Base-by-base conservation (phyloP, 371 early-diverging fungal genomes). In the Rhizopus microsporus region DNA sequence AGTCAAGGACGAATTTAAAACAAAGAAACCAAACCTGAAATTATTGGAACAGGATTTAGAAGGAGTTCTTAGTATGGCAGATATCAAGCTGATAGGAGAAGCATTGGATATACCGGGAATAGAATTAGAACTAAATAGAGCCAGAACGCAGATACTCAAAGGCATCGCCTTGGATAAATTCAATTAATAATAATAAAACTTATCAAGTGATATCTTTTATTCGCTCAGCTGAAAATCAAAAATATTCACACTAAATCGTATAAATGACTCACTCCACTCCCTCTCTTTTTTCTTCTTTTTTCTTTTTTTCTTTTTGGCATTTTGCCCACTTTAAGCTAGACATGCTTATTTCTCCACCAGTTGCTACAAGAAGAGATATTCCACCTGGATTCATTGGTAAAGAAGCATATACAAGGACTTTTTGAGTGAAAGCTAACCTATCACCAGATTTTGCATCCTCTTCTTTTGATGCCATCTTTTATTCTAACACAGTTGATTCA, bases 351-450 rank as follows among this genome's bases (percentile, higher is more conserved):
- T 53, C 68, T 15, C 69, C 70, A 40, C 52, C 57, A 12, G 38
- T 72, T 45, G 15, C 44, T 6, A 57, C 57, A 17, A 63, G 51
- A 58, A 49, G 54, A 8, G 15, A 54, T 38, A 72, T 77, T 7
- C 72, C 78, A 12, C 78, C 78, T 6, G 74, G 74, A 7, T 77
- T 77, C 30, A 77, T 77, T 47, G 74, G 78, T 74, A 72, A 65
- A 29, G 43, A 5, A 8, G 45, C 29, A 31, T 33, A 44, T 34
- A 47, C 10, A 16, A 5, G 1, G 33, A 49, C n/a, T 32, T 32
- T 38, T 10, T 12, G 30, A 29, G 9, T 35, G 0, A 7, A 42
- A 55, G 34, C 17, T 16, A 51, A 2, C 39, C 12, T 46, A 57
- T 51, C 13, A 38, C 35, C 57, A 76, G 75, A 76, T 46, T 79